Base-by-base conservation (phyloP, 257 asterid genomes). In the Forsythia viridissima region DNA sequence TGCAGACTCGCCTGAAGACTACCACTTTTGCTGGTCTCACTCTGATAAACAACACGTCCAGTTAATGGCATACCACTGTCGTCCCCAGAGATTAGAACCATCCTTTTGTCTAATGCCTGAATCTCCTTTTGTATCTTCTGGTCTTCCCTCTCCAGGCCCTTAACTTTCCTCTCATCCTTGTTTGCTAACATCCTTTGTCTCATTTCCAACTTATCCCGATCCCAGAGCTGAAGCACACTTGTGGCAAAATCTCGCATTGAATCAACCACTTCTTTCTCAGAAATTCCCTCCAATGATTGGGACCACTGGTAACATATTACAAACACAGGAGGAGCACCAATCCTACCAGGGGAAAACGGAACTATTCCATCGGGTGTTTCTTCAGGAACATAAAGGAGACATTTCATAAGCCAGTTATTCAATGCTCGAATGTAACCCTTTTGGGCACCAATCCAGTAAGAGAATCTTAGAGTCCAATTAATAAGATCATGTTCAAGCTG, bases 341-440 rank as follows among this genome's bases (percentile, higher is more conserved):
- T 88, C 63, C 98, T 88, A 59, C 99, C 91, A 6, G 99, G 99
- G 75, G 99, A 94, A 80, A 94, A 93, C 4, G 98, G 97, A 85
- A 82, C 97, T 21, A 85, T 57, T 39, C 99, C 98, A 76, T 94
- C 99, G 18, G 93, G 73, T 43, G 99, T 94, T 89, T 93, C 99
- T 79, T 94, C 99, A 4, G 98, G 99, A 42, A 91, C 96, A 41
- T 94, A 91, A 16, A 89, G 89, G 71, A 94, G 93, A 82, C 97
- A 94, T 86, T 94, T 94, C 93, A 91, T 87, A 71, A 94, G 98
- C 99, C 99, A 94, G 80, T 75, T 86, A 76, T 94, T 91, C 71
- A 94, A 73, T 41, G 99, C 90, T 77, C 86, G 86, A 63, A 92
- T 91, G 37, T 82, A 94, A 40, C 93, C 93, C 87, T 86, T 93